Conservation (phyloP, 208 protist species). For the Crithidia bombi region DNA sequence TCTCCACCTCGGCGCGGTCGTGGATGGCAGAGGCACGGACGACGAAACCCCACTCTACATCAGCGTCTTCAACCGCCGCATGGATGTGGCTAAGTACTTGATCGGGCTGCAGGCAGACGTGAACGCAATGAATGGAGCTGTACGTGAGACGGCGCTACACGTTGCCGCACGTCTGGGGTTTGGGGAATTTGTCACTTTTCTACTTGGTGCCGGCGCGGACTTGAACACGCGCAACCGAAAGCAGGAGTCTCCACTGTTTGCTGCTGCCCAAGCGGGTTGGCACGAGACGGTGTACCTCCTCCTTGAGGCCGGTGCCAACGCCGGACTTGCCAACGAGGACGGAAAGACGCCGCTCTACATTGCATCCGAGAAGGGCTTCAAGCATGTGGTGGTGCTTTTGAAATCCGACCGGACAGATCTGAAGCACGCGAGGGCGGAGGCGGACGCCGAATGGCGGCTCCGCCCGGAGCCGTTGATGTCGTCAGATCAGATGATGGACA, state of each 20-base stretch:
- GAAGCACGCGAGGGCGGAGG: slow-evolving; percentile 66
- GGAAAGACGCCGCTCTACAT: slow-evolving; percentile 86
- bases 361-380: slow-evolving; percentile 82
- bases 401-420: slow-evolving; percentile 64
- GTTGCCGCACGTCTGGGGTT: slow-evolving; percentile 62
- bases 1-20: slow-evolving; percentile 56
- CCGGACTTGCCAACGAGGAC: slow-evolving; percentile 69
- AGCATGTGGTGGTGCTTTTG: slow-evolving; percentile 82
- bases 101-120: slow-evolving; percentile 64
- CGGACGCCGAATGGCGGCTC: slow-evolving; percentile 59
- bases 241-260: slow-evolving; percentile 83
- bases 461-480: slow-evolving; percentile 60
- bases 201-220: slow-evolving; percentile 55
- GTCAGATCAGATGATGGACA: slow-evolving; percentile 70
- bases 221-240: slow-evolving; percentile 71
- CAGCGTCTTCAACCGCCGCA: slow-evolving; percentile 71
- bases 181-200: slow-evolving; percentile 43
- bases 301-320: slow-evolving; percentile 61
- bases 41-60: slow-evolving; percentile 86
- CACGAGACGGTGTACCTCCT: slow-evolving; percentile 76
- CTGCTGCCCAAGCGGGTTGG: slow-evolving; percentile 65
- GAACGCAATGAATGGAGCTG: slow-evolving; percentile 55
- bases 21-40: slow-evolving; percentile 66
- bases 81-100: slow-evolving; percentile 67
- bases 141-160: slow-evolving; percentile 80